A percentile compares a stretch with the other conserved stretches of the same genome.
Evolutionary conservation across 805 yeast genomes (phyloP).

Genomic region (Ogataea salicorniae): DNA sequence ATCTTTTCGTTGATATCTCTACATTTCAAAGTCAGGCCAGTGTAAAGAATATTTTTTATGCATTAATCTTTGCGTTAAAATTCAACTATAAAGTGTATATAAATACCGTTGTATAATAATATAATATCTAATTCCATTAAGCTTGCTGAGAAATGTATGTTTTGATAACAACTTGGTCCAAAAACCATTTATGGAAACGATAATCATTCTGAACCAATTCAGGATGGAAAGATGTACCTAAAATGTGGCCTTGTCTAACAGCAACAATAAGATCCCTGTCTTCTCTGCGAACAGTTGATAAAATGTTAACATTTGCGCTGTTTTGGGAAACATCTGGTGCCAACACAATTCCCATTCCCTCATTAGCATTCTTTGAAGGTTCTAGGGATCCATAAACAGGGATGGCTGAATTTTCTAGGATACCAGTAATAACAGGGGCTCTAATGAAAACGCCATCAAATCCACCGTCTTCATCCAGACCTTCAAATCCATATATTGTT

Average conservation of each 20-base stretch:
- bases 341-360: constrained; percentile 3
- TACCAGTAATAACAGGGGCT: constrained; percentile 58
- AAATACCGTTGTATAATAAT: background rate
- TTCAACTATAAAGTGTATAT: background rate
- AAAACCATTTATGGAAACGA: constrained; percentile 67
- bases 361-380: background rate
- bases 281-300: constrained; percentile 34
- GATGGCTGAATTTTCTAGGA: background rate
- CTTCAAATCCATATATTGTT: constrained; percentile 30
- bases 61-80: background rate
- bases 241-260: constrained; percentile 57
- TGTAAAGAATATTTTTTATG: background rate
- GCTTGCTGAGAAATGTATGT: background rate
- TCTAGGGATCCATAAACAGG: too few relatives aligned
- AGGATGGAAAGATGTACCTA: constrained; percentile 81
- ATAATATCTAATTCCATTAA: background rate
- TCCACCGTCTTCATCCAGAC: constrained; percentile 20
- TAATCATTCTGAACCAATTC: constrained; percentile 52
- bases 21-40: constrained; percentile 35
- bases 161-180: constrained; percentile 48
- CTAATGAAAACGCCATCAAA: constrained; percentile 59
- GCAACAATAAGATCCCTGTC: constrained; percentile 52
- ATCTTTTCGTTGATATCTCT: constrained; percentile 37
- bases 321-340: constrained; percentile 14
- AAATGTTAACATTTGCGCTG: constrained; percentile 34